Percentiles rank a stretch among this genome's conserved stretches.
Evolutionary conservation across 306 rosid genomes (phyloP).

Genomic region (Cucumis sativus): Cucumber_9930_V3 NC_026659.2:26394001-26394500

Average conservation of each 20-base stretch:
- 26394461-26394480: too few species aligned
- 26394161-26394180: conserved; percentile 57
- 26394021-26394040: neutral
- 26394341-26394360: neutral
- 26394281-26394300: neutral
- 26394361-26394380: neutral
- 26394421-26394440: neutral
- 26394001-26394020: neutral
- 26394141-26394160: conserved; percentile 69
- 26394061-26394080: neutral
- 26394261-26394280: neutral
- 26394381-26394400: too few species aligned
- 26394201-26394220: conserved; percentile 40
- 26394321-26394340: neutral
- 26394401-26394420: neutral
- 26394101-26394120: conserved; percentile 24
- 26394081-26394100: neutral
- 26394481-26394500: too few species aligned
- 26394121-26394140: conserved; percentile 48
- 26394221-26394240: neutral
- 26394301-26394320: neutral
- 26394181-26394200: conserved; percentile 65
- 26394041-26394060: neutral
- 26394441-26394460: neutral
- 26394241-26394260: neutral